These are phyloP conservation scores for Fistulina hepatica DNA, from an alignment of 1,284 basidiomycete species.

Conservation along the genomic window DNA sequence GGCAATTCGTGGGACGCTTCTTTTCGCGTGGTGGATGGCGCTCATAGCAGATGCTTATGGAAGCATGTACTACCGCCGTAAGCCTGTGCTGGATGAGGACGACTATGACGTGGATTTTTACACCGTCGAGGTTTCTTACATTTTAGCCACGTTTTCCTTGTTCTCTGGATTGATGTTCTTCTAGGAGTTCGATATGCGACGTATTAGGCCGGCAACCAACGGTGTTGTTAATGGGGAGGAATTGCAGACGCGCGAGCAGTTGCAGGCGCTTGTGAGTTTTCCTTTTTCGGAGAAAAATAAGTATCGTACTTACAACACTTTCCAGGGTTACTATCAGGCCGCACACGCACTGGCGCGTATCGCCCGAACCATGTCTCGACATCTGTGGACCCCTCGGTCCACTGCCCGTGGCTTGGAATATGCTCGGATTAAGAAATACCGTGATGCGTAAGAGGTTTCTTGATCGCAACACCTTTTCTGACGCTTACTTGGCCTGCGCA, in stretches of 20 bases:
- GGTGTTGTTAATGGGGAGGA: too few relatives aligned
- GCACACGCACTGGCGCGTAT: conserved; percentile 73
- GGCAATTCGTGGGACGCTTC: conserved; percentile 67
- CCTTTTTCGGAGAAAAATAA: conserved; percentile 9
- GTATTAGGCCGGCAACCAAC: conserved; percentile 9
- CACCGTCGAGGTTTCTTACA: conserved; percentile 27
- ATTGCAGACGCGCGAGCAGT: too few relatives aligned
- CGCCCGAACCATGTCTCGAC: conserved; percentile 65
- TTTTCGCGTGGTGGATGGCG: conserved; percentile 77
- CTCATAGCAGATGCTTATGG: conserved; percentile 42
- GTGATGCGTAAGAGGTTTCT: too few relatives aligned
- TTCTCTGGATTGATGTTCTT: conserved; percentile 35
- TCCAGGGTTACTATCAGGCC: conserved; percentile 67
- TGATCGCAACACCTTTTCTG: too few relatives aligned
- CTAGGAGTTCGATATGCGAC: too few relatives aligned
- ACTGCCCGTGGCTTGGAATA: conserved; percentile 33
- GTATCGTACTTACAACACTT: conserved; percentile 12
- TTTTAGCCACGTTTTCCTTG: conserved; percentile 14
- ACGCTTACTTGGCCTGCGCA: too few relatives aligned
- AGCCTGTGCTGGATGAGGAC: conserved; percentile 36
- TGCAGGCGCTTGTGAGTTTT: conserved; percentile 33
- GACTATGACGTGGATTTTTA: conserved; percentile 71
- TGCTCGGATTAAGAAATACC: too few relatives aligned
- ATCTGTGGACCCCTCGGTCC: conserved; percentile 61
- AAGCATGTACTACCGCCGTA: conserved; percentile 35